Conservation (phyloP, 2,329 filamentous ascomycete genomes). For the Colletotrichum sp. region DNA sequence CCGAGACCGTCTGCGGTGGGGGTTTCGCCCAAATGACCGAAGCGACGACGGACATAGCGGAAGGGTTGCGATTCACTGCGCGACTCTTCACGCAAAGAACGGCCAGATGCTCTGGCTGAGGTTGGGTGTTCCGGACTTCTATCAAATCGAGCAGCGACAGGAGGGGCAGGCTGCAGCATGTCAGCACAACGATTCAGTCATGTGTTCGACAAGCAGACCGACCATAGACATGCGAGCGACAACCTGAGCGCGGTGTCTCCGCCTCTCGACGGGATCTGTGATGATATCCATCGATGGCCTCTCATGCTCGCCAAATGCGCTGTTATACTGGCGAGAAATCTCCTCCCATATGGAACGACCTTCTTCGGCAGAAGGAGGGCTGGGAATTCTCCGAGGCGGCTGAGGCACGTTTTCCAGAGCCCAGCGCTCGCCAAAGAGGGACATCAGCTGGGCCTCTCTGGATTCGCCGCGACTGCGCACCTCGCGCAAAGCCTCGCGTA, state of each 20-base stretch:
- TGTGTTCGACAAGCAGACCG: neutral
- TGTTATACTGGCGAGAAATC: neutral
- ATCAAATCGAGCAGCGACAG: conserved; percentile 22
- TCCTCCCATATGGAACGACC: neutral
- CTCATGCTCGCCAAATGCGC: neutral
- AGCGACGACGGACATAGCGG: neutral
- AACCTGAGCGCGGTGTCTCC: conserved; percentile 3
- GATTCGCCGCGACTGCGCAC: neutral
- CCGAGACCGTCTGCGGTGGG: conserved; percentile 72
- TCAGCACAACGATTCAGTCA: neutral
- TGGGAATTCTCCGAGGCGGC: neutral
- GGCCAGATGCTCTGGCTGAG: neutral
- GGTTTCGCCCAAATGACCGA: neutral
- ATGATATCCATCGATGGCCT: neutral
- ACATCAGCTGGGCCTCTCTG: conserved; percentile 4
- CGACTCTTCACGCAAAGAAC: neutral
- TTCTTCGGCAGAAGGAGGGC: neutral
- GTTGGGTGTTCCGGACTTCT: conserved; percentile 19
- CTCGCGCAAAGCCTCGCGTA: conserved; percentile 8
- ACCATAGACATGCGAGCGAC: conserved; percentile 16
- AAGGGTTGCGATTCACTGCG: neutral
- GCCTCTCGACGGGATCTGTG: neutral
- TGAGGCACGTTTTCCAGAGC: neutral
- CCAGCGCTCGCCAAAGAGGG: conserved; percentile 16
- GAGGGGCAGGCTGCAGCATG: conserved; percentile 8